Base-by-base conservation (phyloP, 2,329 filamentous ascomycete genomes). In the Xylariaceae sp. region DNA sequence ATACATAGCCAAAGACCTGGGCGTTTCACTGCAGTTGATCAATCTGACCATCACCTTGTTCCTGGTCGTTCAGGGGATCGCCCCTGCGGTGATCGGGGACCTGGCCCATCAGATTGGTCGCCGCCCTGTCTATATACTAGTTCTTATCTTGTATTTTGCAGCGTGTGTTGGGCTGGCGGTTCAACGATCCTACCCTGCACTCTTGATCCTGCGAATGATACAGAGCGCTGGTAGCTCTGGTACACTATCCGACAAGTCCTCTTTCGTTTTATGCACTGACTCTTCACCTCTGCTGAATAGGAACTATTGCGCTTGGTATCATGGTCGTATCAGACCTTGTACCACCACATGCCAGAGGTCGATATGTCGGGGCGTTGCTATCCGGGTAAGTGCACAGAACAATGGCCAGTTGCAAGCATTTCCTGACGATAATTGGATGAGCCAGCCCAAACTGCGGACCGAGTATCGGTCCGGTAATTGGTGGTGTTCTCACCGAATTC, bases 401-500 rank as follows among this genome's bases (percentile, higher is more conserved):
- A 12, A 14, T 25, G 20, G n/a, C n/a, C n/a, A n/a, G n/a, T n/a
- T n/a, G n/a, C n/a, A n/a, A n/a, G n/a, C n/a, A n/a, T n/a, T n/a
- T n/a, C n/a, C n/a, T n/a, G n/a, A n/a, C n/a, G n/a, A n/a, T n/a
- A n/a, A n/a, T n/a, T n/a, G n/a, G n/a, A n/a, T n/a, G n/a, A n/a
- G 39, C 10, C 20, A 42, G 39, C 11, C 39, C 39, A n/a, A 42
- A 42, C 22, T 33, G 23, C 11, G 39, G 39, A 10, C 39, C 39
- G 20, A 42, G 39, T n/a, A 22, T 61, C 16, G 57, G 70, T 0
- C 74, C 75, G 0, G 63, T 76, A 6, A 59, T 76, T 12, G 73
- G 74, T 7, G 75, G 73, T 2, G 42, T 75, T 3, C 56, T 78
- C 5, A 63, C 63, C 11, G 63, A 72, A 22, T 70, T 64, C 44